These are phyloP conservation scores for Linanthus parryae DNA, from an alignment of 148 eudicot genomes.

Conservation along the genomic window DNA sequence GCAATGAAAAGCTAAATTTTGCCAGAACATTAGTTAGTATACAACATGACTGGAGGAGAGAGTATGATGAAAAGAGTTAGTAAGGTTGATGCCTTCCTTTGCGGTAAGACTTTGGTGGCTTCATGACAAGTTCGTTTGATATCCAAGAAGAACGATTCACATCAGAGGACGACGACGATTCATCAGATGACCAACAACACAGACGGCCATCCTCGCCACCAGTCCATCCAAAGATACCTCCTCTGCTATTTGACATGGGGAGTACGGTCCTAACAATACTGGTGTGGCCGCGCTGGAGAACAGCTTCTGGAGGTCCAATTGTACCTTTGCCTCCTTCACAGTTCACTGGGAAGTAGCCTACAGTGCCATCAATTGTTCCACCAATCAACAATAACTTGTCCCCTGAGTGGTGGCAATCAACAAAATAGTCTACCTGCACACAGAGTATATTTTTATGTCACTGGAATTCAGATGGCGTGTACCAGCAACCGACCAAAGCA, in stretches of 20 bases:
- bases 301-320: slow-evolving; percentile 69
- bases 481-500: too few relatives aligned
- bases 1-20: too few relatives aligned
- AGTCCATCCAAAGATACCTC: slow-evolving; percentile 81
- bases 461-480: too few relatives aligned
- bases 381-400: slow-evolving; percentile 79
- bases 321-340: slow-evolving; percentile 21
- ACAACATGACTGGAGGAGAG: too few relatives aligned
- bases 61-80: slow-evolving; percentile 13
- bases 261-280: slow-evolving; percentile 69
- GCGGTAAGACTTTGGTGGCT: slow-evolving; percentile 37
- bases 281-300: slow-evolving; percentile 84
- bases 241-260: slow-evolving; percentile 31
- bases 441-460: too few relatives aligned
- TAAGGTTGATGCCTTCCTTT: slow-evolving; percentile 78
- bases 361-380: slow-evolving; percentile 71
- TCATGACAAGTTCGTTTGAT: slow-evolving; percentile 45
- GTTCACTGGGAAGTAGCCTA: slow-evolving; percentile 83
- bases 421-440: slow-evolving; percentile 96
- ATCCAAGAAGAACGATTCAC: slow-evolving; percentile 62
- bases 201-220: slow-evolving; percentile 97
- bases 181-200: slow-evolving; percentile 89
- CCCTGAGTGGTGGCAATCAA: slow-evolving; percentile 67
- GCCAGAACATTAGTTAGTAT: too few relatives aligned
- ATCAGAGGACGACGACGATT: slow-evolving; percentile 33